phyloP scores from a whole-genome alignment of 2,329 filamentous ascomycete species.

The Aspergillus neoniger region DNA sequence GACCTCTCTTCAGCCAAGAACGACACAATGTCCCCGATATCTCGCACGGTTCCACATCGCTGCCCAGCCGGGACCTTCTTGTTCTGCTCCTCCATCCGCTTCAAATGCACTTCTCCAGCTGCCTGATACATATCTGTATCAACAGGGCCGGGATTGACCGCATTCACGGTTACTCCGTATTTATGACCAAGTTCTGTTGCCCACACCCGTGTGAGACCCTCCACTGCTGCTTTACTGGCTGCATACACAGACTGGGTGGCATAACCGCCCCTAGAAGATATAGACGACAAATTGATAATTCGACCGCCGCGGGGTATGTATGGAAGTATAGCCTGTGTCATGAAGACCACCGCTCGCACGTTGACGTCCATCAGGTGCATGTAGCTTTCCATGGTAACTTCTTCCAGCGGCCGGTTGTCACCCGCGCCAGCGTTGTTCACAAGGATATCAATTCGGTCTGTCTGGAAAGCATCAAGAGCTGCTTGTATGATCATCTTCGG shows the following conservation, averaged over 20 bases:
- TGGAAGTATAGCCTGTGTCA: conserved; percentile 23
- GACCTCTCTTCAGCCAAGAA: conserved; percentile 22
- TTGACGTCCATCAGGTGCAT: conserved; percentile 20
- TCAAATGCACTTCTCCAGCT: conserved; percentile 16
- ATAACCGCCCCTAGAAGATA: conserved; percentile 20
- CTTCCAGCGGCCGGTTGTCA: conserved; percentile 19
- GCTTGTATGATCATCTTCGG: conserved; percentile 15
- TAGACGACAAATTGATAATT: conserved; percentile 26
- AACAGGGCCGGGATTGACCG: conserved; percentile 32
- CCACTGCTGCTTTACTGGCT: conserved; percentile 63
- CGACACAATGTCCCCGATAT: conserved; percentile 23
- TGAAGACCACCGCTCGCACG: conserved; percentile 25
- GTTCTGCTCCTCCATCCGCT: conserved; percentile 20
- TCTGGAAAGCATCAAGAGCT: conserved; percentile 12
- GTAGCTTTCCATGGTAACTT: conserved; percentile 23
- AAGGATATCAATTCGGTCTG: conserved; percentile 19
- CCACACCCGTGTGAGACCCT: conserved; percentile 65
- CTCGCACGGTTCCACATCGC: conserved; percentile 15
- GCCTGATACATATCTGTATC: conserved; percentile 26
- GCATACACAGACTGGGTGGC: conserved; percentile 57
- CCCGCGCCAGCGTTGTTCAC: conserved; percentile 32
- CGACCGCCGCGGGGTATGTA: conserved; percentile 16
- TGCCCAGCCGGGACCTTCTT: conserved; percentile 22
- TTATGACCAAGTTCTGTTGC: conserved; percentile 36
- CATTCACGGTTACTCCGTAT: conserved; percentile 35